Evolutionary conservation across 2,329 filamentous ascomycete species (phyloP), one percentile per base, ranked within the genome.

Genomic region (Trichoderma sp.): DNA sequence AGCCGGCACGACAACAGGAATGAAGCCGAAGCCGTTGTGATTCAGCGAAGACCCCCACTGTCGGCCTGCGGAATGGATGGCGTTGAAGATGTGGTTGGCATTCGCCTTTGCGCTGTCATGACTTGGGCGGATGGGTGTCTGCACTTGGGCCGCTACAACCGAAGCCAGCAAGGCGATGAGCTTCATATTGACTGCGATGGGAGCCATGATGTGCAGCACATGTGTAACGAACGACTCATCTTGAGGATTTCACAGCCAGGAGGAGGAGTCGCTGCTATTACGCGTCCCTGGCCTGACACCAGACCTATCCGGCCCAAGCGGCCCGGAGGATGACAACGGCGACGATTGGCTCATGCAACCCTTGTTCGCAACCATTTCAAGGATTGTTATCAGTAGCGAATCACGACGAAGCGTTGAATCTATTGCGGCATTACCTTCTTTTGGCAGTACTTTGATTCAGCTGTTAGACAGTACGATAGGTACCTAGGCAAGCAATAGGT

Each of bases 11-110:
- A 83, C 84, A 1, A 86, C 90, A 0, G 90, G 81, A 72, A 92
- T 91, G 71, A 91, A 84, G 1, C 88, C 87, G 83, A 93, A 89
- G 66, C 91, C 91, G 75, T 93, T 93, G 77, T 93, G 91, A 68
- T 91, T 84, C 3, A 92, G 75, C 0, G 89, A 89, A 0, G 89
- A 91, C 1, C 89, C 90, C 86, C 89, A 93, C 80, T 93, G 90
- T 39, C 91, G 84, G 81, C 91, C 88, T 1, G 90, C 89, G 10
- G 88, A 88, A 71, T 92, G 88, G 19, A 93, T 81, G 17, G 89
- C 84, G 74, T 93, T 93, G 83, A 93, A 93, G 67, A 93, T 86
- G 69, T 86, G 84, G 71, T 87, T 84, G 8, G 86, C 87, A 75
- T 91, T 89, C 42, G 76, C 72, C 17, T 75, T 76, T 13, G 83